Evolutionary conservation across 108 stramenopile species (phyloP).

Genomic region (Aurantiochytrium sp.): DNA sequence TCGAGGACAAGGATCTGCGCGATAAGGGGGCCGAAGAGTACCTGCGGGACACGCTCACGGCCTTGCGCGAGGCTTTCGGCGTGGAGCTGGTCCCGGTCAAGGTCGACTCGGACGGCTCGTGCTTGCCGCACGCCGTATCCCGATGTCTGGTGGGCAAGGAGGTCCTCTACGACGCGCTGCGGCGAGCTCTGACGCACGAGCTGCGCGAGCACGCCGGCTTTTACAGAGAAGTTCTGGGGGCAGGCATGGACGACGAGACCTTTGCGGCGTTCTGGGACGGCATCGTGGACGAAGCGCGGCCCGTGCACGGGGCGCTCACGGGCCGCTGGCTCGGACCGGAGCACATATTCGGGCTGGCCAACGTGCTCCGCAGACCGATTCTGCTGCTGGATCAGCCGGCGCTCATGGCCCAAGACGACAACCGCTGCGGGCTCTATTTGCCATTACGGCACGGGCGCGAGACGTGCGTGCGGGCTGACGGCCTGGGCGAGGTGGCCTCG

Average conservation of each 20-base stretch:
- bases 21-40: not conserved
- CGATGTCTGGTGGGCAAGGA: conserved; percentile 20
- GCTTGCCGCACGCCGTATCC: not conserved
- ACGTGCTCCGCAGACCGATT: not conserved
- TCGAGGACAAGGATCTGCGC: conserved; percentile 18
- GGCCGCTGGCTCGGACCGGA: conserved; percentile 26
- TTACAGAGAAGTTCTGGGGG: not conserved
- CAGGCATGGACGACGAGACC: not conserved
- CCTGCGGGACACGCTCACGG: not conserved
- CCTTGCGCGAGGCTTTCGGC: not conserved
- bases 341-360: conserved; percentile 17
- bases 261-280: not conserved
- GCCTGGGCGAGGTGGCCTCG: not conserved
- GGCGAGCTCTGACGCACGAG: not conserved
- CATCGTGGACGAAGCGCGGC: not conserved
- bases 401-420: not conserved
- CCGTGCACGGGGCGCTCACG: not conserved
- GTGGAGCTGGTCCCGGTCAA: not conserved
- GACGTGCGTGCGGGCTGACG: not conserved
- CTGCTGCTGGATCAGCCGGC: not conserved
- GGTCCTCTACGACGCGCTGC: not conserved
- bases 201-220: not conserved
- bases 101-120: conserved; percentile 22
- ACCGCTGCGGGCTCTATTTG: not conserved
- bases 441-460: not conserved